These are phyloP conservation scores for Sporisorium sorghi DNA, from an alignment of 1,284 basidiomycete species.

Conservation along the genomic window DNA sequence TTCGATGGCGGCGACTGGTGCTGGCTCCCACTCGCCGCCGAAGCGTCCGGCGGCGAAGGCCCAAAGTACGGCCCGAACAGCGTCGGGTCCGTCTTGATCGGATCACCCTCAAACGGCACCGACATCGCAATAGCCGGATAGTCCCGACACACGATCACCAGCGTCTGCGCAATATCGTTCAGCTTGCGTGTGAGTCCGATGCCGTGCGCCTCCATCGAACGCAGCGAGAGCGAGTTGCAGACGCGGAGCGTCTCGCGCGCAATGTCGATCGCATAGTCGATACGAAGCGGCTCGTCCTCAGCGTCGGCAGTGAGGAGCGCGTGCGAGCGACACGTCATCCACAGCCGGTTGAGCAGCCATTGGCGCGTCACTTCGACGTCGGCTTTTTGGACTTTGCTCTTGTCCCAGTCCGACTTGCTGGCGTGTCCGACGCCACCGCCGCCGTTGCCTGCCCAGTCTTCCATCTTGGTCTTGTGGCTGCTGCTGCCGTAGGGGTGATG, in stretches of 20 bases:
- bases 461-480: constrained; percentile 13
- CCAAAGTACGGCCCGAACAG: constrained; percentile 46
- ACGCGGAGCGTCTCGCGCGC: constrained; percentile 55
- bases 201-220: constrained; percentile 61
- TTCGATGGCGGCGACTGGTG: constrained; percentile 10
- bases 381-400: constrained; percentile 53
- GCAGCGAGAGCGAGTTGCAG: constrained; percentile 50
- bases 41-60: constrained; percentile 25
- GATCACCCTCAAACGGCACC: constrained; percentile 48
- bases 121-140: constrained; percentile 50
- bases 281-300: constrained; percentile 34
- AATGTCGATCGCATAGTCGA: constrained; percentile 58
- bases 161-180: constrained; percentile 60
- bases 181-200: constrained; percentile 57
- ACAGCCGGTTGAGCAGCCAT: constrained; percentile 58
- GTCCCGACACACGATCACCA: constrained; percentile 56
- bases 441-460: constrained; percentile 8
- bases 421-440: neutral
- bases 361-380: constrained; percentile 61
- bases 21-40: neutral
- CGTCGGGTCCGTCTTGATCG: constrained; percentile 42
- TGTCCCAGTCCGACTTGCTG: constrained; percentile 38
- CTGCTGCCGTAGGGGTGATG: constrained; percentile 31
- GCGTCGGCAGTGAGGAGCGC: constrained; percentile 43
- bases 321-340: constrained; percentile 56